These are phyloP conservation scores for Camelina hispida DNA, from an alignment of 345 rosid genomes.

Conservation along the genomic window DNA sequence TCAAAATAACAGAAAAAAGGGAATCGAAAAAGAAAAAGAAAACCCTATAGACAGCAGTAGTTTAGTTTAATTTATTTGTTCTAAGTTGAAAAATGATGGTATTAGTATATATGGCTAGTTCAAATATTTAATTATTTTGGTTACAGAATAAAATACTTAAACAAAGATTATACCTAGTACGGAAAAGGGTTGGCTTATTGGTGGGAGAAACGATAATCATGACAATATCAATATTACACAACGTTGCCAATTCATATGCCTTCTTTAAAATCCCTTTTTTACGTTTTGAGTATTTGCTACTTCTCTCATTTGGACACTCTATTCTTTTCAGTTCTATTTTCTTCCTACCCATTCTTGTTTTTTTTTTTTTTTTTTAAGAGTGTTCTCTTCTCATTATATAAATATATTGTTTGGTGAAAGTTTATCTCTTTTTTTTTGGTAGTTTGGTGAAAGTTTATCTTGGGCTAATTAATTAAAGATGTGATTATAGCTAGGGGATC, in stretches of 20 bases:
- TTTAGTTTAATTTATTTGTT: too few species aligned
- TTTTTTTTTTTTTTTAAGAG: too few species aligned
- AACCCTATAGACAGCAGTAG: too few species aligned
- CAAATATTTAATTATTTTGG: too few species aligned
- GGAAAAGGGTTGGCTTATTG: neutral
- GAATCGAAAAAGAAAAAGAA: too few species aligned
- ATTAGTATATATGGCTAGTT: too few species aligned
- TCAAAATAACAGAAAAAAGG: too few species aligned
- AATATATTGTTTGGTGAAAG: too few species aligned
- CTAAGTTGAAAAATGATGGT: too few species aligned
- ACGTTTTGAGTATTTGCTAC: slow-evolving; percentile 53
- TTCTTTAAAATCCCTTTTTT: slow-evolving; percentile 51
- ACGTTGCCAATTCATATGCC: slow-evolving; percentile 26
- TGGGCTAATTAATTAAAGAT: neutral
- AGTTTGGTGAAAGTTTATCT: neutral
- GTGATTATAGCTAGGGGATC: neutral
- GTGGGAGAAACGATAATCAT: slow-evolving; percentile 23
- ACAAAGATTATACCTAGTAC: neutral
- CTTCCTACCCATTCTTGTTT: slow-evolving; percentile 46
- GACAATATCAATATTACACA: slow-evolving; percentile 33
- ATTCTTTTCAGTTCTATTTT: slow-evolving; percentile 43
- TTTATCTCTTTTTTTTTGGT: too few species aligned
- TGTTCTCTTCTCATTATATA: neutral
- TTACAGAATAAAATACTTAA: too few species aligned
- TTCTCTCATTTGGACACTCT: slow-evolving; percentile 43